Evolutionary conservation across 345 rosid species (phyloP), one percentile per base, ranked within the genome.

Genomic region (Euphorbia tirucalli): DNA sequence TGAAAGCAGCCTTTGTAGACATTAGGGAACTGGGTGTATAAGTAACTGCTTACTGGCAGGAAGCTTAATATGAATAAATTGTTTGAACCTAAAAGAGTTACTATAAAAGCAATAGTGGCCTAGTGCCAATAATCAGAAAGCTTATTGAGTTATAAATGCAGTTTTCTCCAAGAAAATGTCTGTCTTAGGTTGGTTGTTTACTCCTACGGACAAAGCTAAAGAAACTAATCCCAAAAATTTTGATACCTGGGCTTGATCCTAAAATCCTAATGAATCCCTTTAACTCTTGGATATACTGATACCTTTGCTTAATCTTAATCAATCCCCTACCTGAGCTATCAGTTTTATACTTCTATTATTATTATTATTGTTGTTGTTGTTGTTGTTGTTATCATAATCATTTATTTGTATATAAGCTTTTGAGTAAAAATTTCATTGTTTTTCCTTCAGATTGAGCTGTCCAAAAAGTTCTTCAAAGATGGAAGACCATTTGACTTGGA

Each of bases 401-500:
- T 46, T 46, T 46, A 41, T 41, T 41, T 41, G 44, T 41, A 46
- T 65, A 62, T 69, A 14, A 39, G 55, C 22, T 25, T 49, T 66
- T 0, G 22, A 31, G 39, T 31, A 30, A 8, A 14, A 25, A 30
- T 52, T n/a, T 60, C 10, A 65, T 64, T 60, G n/a, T 30, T 62
- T 31, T 70, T 77, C 65, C 76, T 81, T 69, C 85, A 93, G 97
- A 77, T 65, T 78, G 96, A 91, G 83, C 88, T 91, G n/a, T 79
- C 81, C n/a, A 69, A 71, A 75, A 90, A 85, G 46, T 94, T 94
- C 83, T 94, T 90, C 75, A 87, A 90, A 63, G 98, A 94, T 41
- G 87, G 92, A 83, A 88, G 93, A 74, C 70, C 82, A 71, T 85
- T 94, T 68, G 96, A 92, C 83, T 68, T 92, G 85, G 93, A 92